Percentiles rank a stretch among this genome's conserved stretches.
Evolutionary conservation across 768 basidiomycete species (phyloP).

Genomic region (Dacryopinax spathularia): DNA sequence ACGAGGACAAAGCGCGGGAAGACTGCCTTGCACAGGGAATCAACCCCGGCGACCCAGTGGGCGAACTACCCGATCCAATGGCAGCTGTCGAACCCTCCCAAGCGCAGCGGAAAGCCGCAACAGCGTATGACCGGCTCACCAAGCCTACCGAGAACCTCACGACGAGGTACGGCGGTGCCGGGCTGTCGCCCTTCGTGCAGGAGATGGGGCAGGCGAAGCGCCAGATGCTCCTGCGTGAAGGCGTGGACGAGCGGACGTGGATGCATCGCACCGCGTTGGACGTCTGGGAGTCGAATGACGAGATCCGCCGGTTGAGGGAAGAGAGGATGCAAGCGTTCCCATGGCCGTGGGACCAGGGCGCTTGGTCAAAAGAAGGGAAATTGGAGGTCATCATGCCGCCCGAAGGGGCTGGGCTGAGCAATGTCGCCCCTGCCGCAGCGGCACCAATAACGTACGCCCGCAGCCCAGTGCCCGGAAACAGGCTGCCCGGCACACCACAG

Average conservation of each 20-base stretch:
- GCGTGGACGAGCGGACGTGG: conserved; percentile 83
- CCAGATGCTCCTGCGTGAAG: conserved; percentile 59
- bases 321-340: conserved; percentile 14
- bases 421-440: conserved; percentile 2
- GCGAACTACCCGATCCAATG: conserved; percentile 59
- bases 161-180: conserved; percentile 73
- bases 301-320: conserved; percentile 17
- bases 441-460: neutral
- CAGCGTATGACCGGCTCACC: conserved; percentile 49
- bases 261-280: conserved; percentile 66
- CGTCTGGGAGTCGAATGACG: conserved; percentile 43
- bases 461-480: conserved; percentile 13
- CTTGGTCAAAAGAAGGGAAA: conserved; percentile 43
- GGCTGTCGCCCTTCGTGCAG: conserved; percentile 79
- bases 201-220: conserved; percentile 75
- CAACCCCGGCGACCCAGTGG: conserved; percentile 68
- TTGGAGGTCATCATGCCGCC: conserved; percentile 41
- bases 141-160: conserved; percentile 75
- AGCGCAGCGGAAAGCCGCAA: conserved; percentile 29
- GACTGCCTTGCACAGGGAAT: conserved; percentile 71
- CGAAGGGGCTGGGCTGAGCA: conserved; percentile 25
- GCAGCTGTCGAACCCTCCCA: conserved; percentile 29
- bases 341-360: conserved; percentile 14
- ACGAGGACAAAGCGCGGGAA: conserved; percentile 67
- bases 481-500: neutral